Evolutionary conservation across 768 basidiomycete genomes (phyloP).

Genomic region (Boletus reticuloceps): DNA sequence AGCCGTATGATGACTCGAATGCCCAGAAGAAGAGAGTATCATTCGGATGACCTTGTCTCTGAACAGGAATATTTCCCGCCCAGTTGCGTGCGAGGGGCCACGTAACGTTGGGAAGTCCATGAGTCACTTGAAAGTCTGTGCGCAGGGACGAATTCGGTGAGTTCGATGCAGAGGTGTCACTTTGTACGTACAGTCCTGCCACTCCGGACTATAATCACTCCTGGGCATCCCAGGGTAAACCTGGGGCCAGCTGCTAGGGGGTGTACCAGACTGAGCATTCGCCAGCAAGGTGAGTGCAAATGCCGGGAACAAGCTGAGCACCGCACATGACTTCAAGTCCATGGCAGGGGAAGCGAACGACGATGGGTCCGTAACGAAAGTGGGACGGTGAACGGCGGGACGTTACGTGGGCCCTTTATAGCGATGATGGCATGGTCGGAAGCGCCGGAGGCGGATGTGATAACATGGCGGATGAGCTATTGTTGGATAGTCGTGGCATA

Average conservation of each 20-base stretch:
- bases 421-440: no score
- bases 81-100: constrained; percentile 51
- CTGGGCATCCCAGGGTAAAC: constrained; percentile 42
- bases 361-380: constrained; percentile 4
- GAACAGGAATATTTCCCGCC: constrained; percentile 64
- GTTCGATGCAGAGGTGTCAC: background rate
- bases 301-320: background rate
- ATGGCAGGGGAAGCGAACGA: constrained; percentile 14
- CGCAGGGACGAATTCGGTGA: background rate
- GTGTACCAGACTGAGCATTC: constrained; percentile 24
- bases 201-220: constrained; percentile 50
- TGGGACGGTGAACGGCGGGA: background rate
- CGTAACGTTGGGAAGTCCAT: constrained; percentile 57
- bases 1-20: constrained; percentile 55
- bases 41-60: constrained; percentile 58
- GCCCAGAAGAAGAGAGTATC: constrained; percentile 67
- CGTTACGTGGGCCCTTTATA: constrained; percentile 8
- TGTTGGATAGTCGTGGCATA: no score
- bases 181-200: constrained; percentile 57
- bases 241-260: constrained; percentile 38
- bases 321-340: constrained; percentile 14
- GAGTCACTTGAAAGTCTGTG: constrained; percentile 59
- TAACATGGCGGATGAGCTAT: background rate
- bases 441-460: background rate
- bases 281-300: constrained; percentile 7